Base-by-base conservation (phyloP, 1,284 basidiomycete genomes). In the Ceratobasidium sp. region DNA sequence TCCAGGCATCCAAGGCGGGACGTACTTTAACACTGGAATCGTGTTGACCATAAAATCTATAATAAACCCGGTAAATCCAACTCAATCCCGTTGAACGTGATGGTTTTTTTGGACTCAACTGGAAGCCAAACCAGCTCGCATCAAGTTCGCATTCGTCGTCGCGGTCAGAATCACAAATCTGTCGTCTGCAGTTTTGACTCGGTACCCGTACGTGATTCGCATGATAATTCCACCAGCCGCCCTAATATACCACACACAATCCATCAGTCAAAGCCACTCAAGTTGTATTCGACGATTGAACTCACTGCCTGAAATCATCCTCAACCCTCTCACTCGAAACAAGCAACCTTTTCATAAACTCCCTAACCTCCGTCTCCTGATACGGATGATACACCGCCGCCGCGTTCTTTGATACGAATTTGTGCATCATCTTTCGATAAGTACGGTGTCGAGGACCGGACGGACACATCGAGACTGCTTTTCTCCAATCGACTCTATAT, bases 341-440 rank as follows among this genome's bases (percentile, higher is more conserved):
- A n/a, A 79, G 44, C 44, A 79, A 1, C 3, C 46, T 13, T 40
- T 82, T 79, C n/a, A 71, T 61, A 53, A 78, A 80, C 51, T 49
- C 63, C 28, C 18, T 33, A 44, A 68, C 71, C 63, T 78, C 79
- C 1, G 64, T n/a, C 66, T 81, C 80, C 70, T 78, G 67, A 63
- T 77, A 69, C 3, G 77, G 60, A 18, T 81, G 81, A 76, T 84
- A 83, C 69, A 80, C 80, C 61, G 83, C 81, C 58, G 84, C 83
- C 6, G 78, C 78, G 12, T 86, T 82, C 26, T 84, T 83, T 0
- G 86, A 84, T 0, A 86, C 86, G 61, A 88, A 86, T 33, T 84
- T 83, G 51, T 87, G 84, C 80, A 87, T 87, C 26, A 87, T 81
- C 26, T 83, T 82, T 23, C 87, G 83, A 76, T 87, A 85, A 58